Evolutionary conservation across 1,139 yeast genomes (phyloP).

Genomic region (Hanseniaspora sp.): DNA sequence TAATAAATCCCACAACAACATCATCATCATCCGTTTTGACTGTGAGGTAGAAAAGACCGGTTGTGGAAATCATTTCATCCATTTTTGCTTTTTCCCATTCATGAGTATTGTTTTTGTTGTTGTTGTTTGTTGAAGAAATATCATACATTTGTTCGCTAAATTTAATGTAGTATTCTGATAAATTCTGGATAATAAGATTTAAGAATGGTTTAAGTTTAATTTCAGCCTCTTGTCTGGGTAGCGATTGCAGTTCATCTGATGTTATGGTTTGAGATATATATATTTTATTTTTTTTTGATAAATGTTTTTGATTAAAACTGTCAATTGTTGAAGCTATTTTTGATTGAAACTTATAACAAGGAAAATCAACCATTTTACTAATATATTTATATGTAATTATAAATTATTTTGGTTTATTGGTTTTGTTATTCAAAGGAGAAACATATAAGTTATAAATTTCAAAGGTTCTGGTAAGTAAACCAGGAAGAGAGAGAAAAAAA

Average conservation of each 20-base stretch:
- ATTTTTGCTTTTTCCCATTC: not conserved
- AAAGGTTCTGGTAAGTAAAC: no score
- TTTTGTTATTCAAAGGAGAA: no score
- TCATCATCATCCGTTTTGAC: not conserved
- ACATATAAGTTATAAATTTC: no score
- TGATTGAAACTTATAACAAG: not conserved
- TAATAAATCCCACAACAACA: constrained; percentile 1
- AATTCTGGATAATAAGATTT: not conserved
- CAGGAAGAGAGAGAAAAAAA: no score
- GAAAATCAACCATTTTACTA: constrained; percentile 14
- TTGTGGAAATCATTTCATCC: constrained; percentile 8
- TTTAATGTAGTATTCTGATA: not conserved
- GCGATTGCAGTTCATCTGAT: constrained; percentile 4
- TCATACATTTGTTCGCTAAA: not conserved
- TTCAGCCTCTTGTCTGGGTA: not conserved
- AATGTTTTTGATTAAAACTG: not conserved
- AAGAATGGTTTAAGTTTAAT: not conserved
- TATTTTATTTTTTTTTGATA: not conserved
- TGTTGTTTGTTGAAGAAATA: not conserved
- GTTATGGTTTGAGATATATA: not conserved
- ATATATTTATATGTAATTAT: no score
- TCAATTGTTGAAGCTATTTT: not conserved
- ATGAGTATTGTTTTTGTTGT: not conserved
- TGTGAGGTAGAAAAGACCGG: constrained; percentile 1
- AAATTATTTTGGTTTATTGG: no score